Base-by-base conservation (phyloP, 192 early-diverging fungal species). In the Coemansia umbellata region DNA sequence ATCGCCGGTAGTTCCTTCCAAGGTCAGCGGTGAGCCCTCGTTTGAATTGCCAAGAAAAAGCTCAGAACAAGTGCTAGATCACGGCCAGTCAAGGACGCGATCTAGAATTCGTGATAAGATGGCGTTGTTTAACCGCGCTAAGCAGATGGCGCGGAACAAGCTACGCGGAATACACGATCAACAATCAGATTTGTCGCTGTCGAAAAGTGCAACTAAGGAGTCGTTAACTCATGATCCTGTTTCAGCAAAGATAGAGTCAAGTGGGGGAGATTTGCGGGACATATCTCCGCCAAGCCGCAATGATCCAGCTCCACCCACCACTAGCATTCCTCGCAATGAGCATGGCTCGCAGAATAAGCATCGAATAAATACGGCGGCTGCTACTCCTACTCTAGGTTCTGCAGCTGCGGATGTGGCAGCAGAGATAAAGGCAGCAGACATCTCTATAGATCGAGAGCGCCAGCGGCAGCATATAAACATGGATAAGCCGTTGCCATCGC, bases 61-160 rank as follows among this genome's bases (percentile, higher is more conserved):
- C 15, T 30, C 19, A 2, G 53, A 55, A 4, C 42, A 31, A 3
- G 18, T 24, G 10, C 17, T 17, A 0, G 37, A 58, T 17, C 44
- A 33, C 31, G 45, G 53, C 8, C 33, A 63, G 8, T 58, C 63
- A 21, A 57, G 55, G 35, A 65, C 70, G 24, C 63, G 58, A 27
- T 54, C 60, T 31, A 53, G 51, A 13, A 33, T 74, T 7, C 64
- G 70, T n/a, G 63, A 74, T 40, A 74, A 74, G 55, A 62, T 74
- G 35, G 40, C 70, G 31, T 31, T 54, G 50, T 62, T 74, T 31
- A 74, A 63, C 30, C 63, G 70, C 2, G 63, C 54, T 14, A 53
- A 48, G 31, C 47, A 62, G 18, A 61, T 47, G 58, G 70, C 70
- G 4, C 48, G 59, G 21, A 62, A 50, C 51, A 66, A 57, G 58